phyloP scores from a whole-genome alignment of 2,329 filamentous ascomycete genomes.

The Didymella sp. region DNA sequence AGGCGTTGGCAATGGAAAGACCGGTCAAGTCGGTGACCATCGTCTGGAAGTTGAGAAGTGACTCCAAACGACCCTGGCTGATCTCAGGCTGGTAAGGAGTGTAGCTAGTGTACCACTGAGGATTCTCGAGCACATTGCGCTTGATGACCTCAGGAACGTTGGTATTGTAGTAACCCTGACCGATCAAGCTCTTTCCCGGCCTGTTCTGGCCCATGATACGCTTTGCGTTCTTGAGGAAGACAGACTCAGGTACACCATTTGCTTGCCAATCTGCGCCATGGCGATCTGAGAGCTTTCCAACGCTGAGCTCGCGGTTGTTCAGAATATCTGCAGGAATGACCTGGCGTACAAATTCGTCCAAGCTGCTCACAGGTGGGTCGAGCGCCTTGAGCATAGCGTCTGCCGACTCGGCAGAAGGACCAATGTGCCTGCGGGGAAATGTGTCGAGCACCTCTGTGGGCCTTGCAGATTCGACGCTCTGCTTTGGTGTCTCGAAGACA shows the following conservation, averaged over 20 bases:
- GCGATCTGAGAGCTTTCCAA: slow-evolving; percentile 52
- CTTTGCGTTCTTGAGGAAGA: slow-evolving; percentile 62
- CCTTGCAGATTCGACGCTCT: slow-evolving; percentile 25
- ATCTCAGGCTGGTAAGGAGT: slow-evolving; percentile 98
- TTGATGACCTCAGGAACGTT: slow-evolving; percentile 88
- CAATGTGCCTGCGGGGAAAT: slow-evolving; percentile 86
- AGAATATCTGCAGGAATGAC: slow-evolving; percentile 84
- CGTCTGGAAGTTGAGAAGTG: slow-evolving; percentile 93
- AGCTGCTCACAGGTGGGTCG: slow-evolving; percentile 72
- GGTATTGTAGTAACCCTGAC: slow-evolving; percentile 87
- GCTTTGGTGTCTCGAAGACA: slow-evolving; percentile 38
- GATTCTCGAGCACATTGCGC: slow-evolving; percentile 89
- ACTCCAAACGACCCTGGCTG: slow-evolving; percentile 92
- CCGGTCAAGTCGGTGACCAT: slow-evolving; percentile 87
- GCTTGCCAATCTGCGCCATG: slow-evolving; percentile 52
- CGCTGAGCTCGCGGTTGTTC: slow-evolving; percentile 67
- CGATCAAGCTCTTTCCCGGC: slow-evolving; percentile 74
- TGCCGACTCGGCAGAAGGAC: slow-evolving; percentile 73
- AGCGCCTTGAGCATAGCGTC: slow-evolving; percentile 81
- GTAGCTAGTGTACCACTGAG: slow-evolving; percentile 97
- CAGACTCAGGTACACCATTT: slow-evolving; percentile 61
- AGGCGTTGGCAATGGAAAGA: slow-evolving; percentile 87
- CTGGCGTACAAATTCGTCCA: slow-evolving; percentile 85
- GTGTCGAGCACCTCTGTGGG: slow-evolving; percentile 62
- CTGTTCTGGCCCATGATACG: slow-evolving; percentile 68